These are phyloP conservation scores for Kuraishia floccosa DNA, from an alignment of 805 yeast genomes.

Conservation along the genomic window DNA sequence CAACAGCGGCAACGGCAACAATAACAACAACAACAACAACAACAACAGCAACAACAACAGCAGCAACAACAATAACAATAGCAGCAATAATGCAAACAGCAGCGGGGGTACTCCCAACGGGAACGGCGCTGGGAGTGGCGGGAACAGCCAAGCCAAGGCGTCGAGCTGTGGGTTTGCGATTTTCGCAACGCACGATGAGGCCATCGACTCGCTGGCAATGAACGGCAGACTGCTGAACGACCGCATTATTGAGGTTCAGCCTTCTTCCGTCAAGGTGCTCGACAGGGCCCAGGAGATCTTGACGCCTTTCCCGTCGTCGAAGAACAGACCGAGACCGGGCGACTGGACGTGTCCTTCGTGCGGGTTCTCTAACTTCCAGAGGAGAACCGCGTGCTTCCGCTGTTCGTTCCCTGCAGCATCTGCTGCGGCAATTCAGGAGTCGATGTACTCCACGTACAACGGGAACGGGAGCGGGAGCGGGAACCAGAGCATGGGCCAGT, in stretches of 20 bases:
- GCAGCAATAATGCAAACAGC: conserved; percentile 3
- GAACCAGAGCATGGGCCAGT: conserved; percentile 7
- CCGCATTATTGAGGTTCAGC: conserved; percentile 71
- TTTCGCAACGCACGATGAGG: conserved; percentile 78
- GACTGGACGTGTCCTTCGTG: conserved; percentile 98
- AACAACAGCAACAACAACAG: conserved; percentile 22
- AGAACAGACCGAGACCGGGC: conserved; percentile 88
- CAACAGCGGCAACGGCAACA: conserved; percentile 4
- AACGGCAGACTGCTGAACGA: conserved; percentile 72
- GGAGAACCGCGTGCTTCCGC: conserved; percentile 88
- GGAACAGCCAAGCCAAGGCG: conserved; percentile 20
- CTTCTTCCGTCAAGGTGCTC: conserved; percentile 67
- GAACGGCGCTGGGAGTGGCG: conserved; percentile 4
- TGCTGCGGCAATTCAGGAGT: conserved; percentile 59
- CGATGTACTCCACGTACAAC: conserved; percentile 23
- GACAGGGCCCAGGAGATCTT: conserved; percentile 77
- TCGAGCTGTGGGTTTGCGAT: conserved; percentile 73
- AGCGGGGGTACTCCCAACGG: conserved; percentile 4
- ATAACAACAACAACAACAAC: conserved; percentile 7
- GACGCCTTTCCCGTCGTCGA: conserved; percentile 75
- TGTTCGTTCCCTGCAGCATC: conserved; percentile 81
- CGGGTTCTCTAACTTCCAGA: conserved; percentile 89
- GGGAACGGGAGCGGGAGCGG: conserved; percentile 5
- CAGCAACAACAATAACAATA: conserved; percentile 14
- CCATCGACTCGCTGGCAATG: conserved; percentile 64